Conservation (phyloP, 345 rosid genomes). For the Carallia brachiata region DNA sequence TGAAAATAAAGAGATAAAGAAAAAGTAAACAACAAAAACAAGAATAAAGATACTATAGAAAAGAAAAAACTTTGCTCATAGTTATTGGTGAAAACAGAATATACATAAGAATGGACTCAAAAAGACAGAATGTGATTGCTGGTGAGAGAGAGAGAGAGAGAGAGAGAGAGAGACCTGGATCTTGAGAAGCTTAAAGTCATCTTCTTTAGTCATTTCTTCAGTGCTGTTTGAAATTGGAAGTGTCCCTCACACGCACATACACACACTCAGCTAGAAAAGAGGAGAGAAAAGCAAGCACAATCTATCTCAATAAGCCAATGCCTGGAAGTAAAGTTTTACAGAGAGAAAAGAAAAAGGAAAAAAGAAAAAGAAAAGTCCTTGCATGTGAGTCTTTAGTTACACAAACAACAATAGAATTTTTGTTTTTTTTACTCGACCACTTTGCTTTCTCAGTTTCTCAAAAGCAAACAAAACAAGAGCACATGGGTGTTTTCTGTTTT, state of each 20-base stretch:
- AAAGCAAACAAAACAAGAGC: conserved; percentile 31
- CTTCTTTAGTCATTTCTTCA: conserved; percentile 73
- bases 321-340: not conserved
- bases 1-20: not conserved
- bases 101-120: not conserved
- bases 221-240: conserved; percentile 25
- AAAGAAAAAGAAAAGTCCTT: not conserved
- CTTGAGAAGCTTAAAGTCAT: conserved; percentile 85
- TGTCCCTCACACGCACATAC: conserved; percentile 22
- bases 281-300: not conserved
- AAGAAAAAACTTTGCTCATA: conserved; percentile 18
- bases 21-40: conserved; percentile 8
- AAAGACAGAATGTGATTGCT: conserved; percentile 16
- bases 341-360: too few species aligned
- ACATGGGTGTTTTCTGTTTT: conserved; percentile 25
- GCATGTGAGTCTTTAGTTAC: conserved; percentile 9
- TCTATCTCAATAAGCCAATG: not conserved
- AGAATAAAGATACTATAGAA: conserved; percentile 7
- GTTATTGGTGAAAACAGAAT: not conserved
- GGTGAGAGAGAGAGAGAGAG: not conserved
- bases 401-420: conserved; percentile 5
- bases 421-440: not conserved
- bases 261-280: not conserved
- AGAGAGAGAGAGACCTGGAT: conserved; percentile 53
- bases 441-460: conserved; percentile 5